These are phyloP conservation scores for Rubroboletus pulcherrimus DNA, from an alignment of 768 basidiomycete species.

Conservation along the genomic window DNA sequence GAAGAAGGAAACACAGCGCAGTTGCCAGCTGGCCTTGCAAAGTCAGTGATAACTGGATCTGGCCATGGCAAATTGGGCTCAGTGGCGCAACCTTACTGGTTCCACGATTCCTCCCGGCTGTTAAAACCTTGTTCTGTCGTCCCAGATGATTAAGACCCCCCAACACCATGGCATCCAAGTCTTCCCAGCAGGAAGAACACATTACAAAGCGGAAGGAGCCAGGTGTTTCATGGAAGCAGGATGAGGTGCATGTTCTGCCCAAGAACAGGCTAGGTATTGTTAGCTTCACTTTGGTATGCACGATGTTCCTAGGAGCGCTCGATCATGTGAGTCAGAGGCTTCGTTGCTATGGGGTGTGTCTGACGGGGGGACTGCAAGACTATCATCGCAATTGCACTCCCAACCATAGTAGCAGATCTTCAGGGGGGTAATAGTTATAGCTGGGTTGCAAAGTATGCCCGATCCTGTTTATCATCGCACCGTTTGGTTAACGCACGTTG, in stretches of 20 bases:
- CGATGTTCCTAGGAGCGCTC: slow-evolving; percentile 40
- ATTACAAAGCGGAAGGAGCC: slow-evolving; percentile 17
- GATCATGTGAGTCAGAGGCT: slow-evolving; percentile 44
- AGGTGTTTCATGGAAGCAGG: slow-evolving; percentile 47
- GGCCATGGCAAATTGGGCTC: not conserved
- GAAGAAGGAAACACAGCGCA: not conserved
- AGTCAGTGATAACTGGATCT: not conserved
- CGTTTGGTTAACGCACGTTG: not conserved
- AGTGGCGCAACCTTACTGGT: not conserved
- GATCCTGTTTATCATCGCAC: not conserved
- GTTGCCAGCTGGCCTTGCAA: not conserved
- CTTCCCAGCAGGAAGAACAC: not conserved
- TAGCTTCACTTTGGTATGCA: slow-evolving; percentile 23
- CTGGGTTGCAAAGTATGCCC: slow-evolving; percentile 63
- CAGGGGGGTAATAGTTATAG: slow-evolving; percentile 62
- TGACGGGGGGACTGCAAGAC: slow-evolving; percentile 34
- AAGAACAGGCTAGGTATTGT: slow-evolving; percentile 20
- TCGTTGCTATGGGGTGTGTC: not conserved
- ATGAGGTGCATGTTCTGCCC: slow-evolving; percentile 52
- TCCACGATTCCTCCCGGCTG: not conserved
- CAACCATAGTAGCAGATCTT: slow-evolving; percentile 61
- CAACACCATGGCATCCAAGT: not conserved
- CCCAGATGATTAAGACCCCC: not conserved
- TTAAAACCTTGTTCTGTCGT: not conserved
- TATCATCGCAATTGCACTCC: slow-evolving; percentile 66